These are phyloP conservation scores for Moesziomyces sp. DNA, from an alignment of 1,284 basidiomycete species.

Conservation along the genomic window DNA sequence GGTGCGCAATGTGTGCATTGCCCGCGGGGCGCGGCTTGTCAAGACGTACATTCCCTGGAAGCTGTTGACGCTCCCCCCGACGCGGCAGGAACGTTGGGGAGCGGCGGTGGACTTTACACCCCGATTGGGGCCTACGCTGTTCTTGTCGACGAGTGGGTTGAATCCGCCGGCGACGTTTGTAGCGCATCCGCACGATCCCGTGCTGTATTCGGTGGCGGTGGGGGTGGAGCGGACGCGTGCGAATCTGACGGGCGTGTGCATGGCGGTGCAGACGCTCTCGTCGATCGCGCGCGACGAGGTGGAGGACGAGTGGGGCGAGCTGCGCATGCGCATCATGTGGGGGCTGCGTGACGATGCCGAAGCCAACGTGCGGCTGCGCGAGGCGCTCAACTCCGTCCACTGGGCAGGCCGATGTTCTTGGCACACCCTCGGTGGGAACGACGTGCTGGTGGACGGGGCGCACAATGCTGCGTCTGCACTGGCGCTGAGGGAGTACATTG, in stretches of 20 bases:
- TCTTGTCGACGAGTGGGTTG: constrained; percentile 36
- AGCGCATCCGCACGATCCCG: constrained; percentile 45
- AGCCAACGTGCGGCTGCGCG: constrained; percentile 31
- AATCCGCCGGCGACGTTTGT: constrained; percentile 50
- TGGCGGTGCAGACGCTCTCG: constrained; percentile 62
- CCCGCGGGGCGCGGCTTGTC: constrained; percentile 39
- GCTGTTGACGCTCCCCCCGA: constrained; percentile 33
- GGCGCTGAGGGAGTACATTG: constrained; percentile 79
- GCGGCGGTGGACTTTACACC: constrained; percentile 32
- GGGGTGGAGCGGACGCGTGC: constrained; percentile 52
- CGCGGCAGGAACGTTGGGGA: constrained; percentile 26
- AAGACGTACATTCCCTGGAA: constrained; percentile 50
- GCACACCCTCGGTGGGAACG: constrained; percentile 63
- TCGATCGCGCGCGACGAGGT: constrained; percentile 60
- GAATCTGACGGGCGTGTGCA: constrained; percentile 50
- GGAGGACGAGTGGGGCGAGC: constrained; percentile 50
- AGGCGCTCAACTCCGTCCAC: constrained; percentile 34
- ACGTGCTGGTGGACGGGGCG: constrained; percentile 84
- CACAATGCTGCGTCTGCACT: constrained; percentile 88
- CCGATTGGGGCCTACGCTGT: constrained; percentile 34
- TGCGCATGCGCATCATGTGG: constrained; percentile 59
- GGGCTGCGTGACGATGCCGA: constrained; percentile 44
- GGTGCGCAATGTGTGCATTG: constrained; percentile 40
- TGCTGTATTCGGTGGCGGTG: constrained; percentile 27
- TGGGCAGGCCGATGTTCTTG: constrained; percentile 90